Base-by-base conservation (phyloP, 352 stramenopile species). In the Phytopythium vexans region DNA sequence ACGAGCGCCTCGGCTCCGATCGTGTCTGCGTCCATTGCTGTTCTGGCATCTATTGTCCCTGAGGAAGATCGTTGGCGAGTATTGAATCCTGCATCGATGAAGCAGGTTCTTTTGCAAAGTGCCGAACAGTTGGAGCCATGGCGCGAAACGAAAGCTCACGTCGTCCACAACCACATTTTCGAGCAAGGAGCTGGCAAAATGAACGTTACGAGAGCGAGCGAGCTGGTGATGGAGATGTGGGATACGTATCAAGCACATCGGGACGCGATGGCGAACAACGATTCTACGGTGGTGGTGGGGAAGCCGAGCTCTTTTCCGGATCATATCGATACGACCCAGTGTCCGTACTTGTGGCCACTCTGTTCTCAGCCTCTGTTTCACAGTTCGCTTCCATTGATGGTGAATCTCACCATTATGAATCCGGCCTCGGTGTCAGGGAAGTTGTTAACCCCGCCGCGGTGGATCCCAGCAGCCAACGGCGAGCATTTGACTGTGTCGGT, bases 331-430 rank as follows among this genome's bases (percentile, higher is more conserved):
- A 68, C 78, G 16, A 86, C 79, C 0, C 68, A 94, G 45, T 95
- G 86, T 33, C 85, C 85, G 52, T 91, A 87, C 58, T 90, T 95
- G 81, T 95, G 83, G 82, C 87, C 87, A 21, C 68, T 89, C 35
- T 94, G 87, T 47, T 83, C 70, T 2, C 86, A 95, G 60, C 76
- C 85, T 8, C 65, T 95, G 42, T 94, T 85, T 51, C 67, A 87
- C 51, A 79, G 63, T 11, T 84, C 78, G 31, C 46, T 91, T 6
- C 86, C 86, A 6, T 60, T 92, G 12, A 82, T 89, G 59, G 62
- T 93, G 15, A 96, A 95, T 52, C 54, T 96, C n/a, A 96, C 87
- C 27, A 63, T 92, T n/a, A 40, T 90, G 36, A 89, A 93, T 41
- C 78, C 81, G 4, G 64, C 51, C 0, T 76, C 74, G 21, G 64